A percentile compares a stretch with the other conserved stretches of the same genome.
phyloP scores from a whole-genome alignment of 1,284 basidiomycete species.

The Stygiomarasmius scandens region DNA sequence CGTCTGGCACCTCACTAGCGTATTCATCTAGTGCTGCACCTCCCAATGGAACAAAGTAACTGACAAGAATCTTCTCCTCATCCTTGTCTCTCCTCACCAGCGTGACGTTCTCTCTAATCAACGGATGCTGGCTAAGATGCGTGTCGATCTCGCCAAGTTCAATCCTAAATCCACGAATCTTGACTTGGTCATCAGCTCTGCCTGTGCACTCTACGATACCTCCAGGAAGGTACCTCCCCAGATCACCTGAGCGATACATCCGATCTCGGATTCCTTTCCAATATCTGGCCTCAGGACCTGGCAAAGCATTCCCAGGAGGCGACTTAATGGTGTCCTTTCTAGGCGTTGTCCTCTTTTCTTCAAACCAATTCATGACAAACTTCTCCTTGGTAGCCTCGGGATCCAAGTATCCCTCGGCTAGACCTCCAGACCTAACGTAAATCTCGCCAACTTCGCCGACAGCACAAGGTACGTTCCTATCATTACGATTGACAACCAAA shows the following conservation, averaged over 20 bases:
- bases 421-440: constrained; percentile 94
- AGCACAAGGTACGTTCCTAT: constrained; percentile 87
- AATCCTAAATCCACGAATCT: constrained; percentile 99
- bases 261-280: constrained; percentile 99
- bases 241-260: constrained; percentile 97
- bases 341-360: constrained; percentile 46
- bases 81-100: constrained; percentile 97
- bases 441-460: constrained; percentile 99
- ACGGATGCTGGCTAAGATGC: constrained; percentile 90
- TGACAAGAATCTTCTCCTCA: constrained; percentile 98
- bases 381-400: constrained; percentile 85
- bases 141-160: constrained; percentile 99
- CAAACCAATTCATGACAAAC: constrained; percentile 94
- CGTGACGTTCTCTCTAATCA: constrained; percentile 96
- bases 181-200: constrained; percentile 98
- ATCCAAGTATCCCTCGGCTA: constrained; percentile 96
- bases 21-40: constrained; percentile 73
- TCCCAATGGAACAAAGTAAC: constrained; percentile 95
- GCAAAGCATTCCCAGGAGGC: constrained; percentile 52
- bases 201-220: constrained; percentile 98
- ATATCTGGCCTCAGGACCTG: constrained; percentile 72
- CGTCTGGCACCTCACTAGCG: constrained; percentile 72
- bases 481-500: constrained; percentile 89
- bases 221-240: constrained; percentile 92
- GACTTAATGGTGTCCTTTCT: constrained; percentile 75